Evolutionary conservation across 2,329 filamentous ascomycete species (phyloP).

Genomic region (Immersiporthe knoxdaviesiana): DNA sequence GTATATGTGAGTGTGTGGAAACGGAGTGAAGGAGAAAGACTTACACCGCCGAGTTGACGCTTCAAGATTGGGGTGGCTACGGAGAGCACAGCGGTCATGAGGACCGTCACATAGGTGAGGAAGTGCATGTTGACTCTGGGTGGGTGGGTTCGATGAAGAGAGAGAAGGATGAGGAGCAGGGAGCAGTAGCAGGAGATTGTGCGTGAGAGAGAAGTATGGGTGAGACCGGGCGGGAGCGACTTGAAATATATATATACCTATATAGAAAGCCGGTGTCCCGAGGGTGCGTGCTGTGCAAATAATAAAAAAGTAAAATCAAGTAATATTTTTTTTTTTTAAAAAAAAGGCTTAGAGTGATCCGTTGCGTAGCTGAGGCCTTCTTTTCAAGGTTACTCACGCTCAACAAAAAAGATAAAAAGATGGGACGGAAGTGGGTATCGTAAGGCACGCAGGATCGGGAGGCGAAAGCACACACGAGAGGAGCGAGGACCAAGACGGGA

Average conservation of each 20-base stretch:
- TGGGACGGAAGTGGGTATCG: conserved; percentile 5
- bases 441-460: conserved; percentile 5
- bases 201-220: neutral
- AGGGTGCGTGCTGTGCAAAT: neutral
- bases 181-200: neutral
- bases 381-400: neutral
- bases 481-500: neutral
- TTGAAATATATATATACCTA: neutral
- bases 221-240: neutral
- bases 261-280: neutral
- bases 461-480: neutral
- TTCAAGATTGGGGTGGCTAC: conserved; percentile 40
- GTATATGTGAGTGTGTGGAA: neutral
- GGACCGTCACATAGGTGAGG: conserved; percentile 13
- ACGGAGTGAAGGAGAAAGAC: conserved; percentile 33
- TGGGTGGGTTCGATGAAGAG: neutral
- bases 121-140: conserved; percentile 22
- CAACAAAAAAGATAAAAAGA: neutral
- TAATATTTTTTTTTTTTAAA: too few relatives aligned
- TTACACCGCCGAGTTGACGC: conserved; percentile 52
- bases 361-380: neutral
- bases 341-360: neutral
- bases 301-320: neutral
- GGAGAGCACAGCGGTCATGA: conserved; percentile 27
- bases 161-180: neutral